A percentile compares a stretch with the other conserved stretches of the same genome.
Evolutionary conservation across 2,329 filamentous ascomycete genomes (phyloP).

Genomic region (Ophiostoma perfectum): DNA sequence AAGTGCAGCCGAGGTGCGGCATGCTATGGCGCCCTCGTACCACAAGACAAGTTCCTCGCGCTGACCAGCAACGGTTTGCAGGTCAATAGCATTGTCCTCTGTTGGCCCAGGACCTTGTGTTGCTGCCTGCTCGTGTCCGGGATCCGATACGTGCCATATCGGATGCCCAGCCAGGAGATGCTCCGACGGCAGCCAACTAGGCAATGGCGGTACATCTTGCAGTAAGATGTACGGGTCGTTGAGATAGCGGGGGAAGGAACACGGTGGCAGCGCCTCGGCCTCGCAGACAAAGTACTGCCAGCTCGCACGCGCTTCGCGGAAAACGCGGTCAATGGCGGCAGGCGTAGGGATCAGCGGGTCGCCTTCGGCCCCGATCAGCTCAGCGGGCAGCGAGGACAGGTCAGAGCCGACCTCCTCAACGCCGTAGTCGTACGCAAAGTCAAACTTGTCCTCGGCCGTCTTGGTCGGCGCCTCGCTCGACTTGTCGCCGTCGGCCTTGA

Average conservation of each 20-base stretch:
- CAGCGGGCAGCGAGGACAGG: no score
- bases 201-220: slow-evolving; percentile 16
- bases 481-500: slow-evolving; percentile 13
- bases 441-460: slow-evolving; percentile 12
- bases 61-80: slow-evolving; percentile 12
- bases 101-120: neutral
- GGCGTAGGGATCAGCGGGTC: slow-evolving; percentile 16
- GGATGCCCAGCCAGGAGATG: slow-evolving; percentile 7
- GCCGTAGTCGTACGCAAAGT: slow-evolving; percentile 10
- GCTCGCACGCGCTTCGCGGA: no score
- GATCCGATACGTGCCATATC: slow-evolving; percentile 12
- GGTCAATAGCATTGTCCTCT: neutral
- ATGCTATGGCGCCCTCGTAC: neutral
- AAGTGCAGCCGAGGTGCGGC: slow-evolving; percentile 12
- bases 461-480: neutral
- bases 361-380: slow-evolving; percentile 16
- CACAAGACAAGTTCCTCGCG: no score
- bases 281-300: no score
- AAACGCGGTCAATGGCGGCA: slow-evolving; percentile 13
- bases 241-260: slow-evolving; percentile 9
- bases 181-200: slow-evolving; percentile 4
- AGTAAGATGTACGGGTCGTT: slow-evolving; percentile 20
- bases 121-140: neutral
- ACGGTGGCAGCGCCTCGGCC: neutral
- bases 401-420: no score